These are phyloP conservation scores for Davidsoniella eucalypti DNA, from an alignment of 2,329 filamentous ascomycete genomes.

Conservation along the genomic window DNA sequence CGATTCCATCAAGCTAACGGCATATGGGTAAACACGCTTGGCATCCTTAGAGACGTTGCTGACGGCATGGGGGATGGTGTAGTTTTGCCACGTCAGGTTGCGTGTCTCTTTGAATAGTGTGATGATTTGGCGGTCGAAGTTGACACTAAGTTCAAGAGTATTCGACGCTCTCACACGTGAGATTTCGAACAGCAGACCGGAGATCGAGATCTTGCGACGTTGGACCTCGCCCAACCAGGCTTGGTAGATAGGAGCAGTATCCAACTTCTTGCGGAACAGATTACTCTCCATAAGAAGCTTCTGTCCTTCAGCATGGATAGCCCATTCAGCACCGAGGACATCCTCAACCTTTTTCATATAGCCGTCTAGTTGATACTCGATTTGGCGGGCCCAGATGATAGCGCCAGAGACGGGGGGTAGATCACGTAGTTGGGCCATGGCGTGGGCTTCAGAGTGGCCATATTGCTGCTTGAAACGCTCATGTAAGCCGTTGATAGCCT, in stretches of 20 bases:
- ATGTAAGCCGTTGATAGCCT: slow-evolving; percentile 82
- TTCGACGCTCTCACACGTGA: slow-evolving; percentile 77
- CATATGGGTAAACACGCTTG: slow-evolving; percentile 95
- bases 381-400: slow-evolving; percentile 95
- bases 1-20: slow-evolving; percentile 96
- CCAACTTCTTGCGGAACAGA: slow-evolving; percentile 89
- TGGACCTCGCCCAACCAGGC: slow-evolving; percentile 89
- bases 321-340: slow-evolving; percentile 88
- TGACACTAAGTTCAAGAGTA: slow-evolving; percentile 73
- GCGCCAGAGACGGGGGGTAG: slow-evolving; percentile 89
- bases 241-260: slow-evolving; percentile 85
- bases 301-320: slow-evolving; percentile 82
- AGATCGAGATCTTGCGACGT: slow-evolving; percentile 75
- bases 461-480: slow-evolving; percentile 99
- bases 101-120: slow-evolving; percentile 97
- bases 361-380: slow-evolving; percentile 83
- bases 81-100: slow-evolving; percentile 89
- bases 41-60: slow-evolving; percentile 95
- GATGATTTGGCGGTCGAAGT: slow-evolving; percentile 95
- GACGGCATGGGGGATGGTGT: slow-evolving; percentile 82
- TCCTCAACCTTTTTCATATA: slow-evolving; percentile 99
- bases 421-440: slow-evolving; percentile 94
- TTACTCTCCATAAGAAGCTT: slow-evolving; percentile 84
- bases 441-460: slow-evolving; percentile 90
- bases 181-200: slow-evolving; percentile 82